A percentile compares a stretch with the other conserved stretches of the same genome.
Conservation (phyloP, 2,329 filamentous ascomycete species). For the Xylaria sp. region DNA sequence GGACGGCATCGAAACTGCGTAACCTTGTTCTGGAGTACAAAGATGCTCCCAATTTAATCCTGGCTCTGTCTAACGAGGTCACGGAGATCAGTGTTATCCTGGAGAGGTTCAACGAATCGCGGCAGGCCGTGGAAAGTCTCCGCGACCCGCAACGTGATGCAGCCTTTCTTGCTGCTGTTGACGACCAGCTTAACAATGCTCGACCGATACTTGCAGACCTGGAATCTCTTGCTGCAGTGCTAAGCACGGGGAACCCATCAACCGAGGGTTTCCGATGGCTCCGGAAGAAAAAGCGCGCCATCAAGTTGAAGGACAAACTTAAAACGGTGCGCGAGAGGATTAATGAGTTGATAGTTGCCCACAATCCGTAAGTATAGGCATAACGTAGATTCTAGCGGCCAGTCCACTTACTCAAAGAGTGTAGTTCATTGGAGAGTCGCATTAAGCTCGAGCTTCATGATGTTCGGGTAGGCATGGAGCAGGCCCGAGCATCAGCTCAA, state of each 20-base stretch:
- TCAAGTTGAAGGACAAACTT: slow-evolving; percentile 1
- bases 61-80: slow-evolving; percentile 13
- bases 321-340: slow-evolving; percentile 9
- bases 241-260: neutral
- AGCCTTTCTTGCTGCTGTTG: neutral
- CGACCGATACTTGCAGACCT: neutral
- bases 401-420: neutral
- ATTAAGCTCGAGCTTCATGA: slow-evolving; percentile 20
- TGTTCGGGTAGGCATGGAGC: slow-evolving; percentile 2
- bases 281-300: slow-evolving; percentile 16
- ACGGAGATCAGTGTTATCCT: slow-evolving; percentile 11
- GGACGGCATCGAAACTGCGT: slow-evolving; percentile 4
- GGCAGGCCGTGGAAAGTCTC: slow-evolving; percentile 4
- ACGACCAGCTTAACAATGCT: slow-evolving; percentile 12
- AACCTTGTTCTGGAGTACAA: slow-evolving; percentile 15
- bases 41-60: slow-evolving; percentile 1
- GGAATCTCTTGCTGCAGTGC: slow-evolving; percentile 1
- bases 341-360: slow-evolving; percentile 16
- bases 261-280: slow-evolving; percentile 15
- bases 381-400: neutral
- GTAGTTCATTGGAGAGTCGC: slow-evolving; percentile 15
- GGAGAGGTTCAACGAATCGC: slow-evolving; percentile 9
- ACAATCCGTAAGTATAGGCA: slow-evolving; percentile 14
- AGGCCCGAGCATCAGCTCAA: slow-evolving; percentile 11
- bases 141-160: slow-evolving; percentile 12